Conservation (phyloP, 176 grass and related monocot genomes). For the Ensete glaucum region DNA sequence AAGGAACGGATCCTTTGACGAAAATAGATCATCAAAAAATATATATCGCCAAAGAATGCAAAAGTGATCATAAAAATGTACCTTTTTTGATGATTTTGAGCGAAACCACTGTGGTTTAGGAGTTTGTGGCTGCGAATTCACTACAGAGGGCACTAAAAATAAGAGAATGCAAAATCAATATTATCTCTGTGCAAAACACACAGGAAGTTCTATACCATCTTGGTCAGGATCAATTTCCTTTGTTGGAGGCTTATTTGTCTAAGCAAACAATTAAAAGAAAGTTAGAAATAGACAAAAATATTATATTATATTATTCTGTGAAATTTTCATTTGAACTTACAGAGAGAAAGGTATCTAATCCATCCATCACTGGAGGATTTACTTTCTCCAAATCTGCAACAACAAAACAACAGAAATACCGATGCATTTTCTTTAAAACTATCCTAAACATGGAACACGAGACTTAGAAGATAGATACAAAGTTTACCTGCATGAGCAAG, state of each 20-base stretch:
- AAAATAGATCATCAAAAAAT: background rate
- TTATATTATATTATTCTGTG: background rate
- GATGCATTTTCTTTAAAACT: background rate
- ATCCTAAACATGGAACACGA: background rate
- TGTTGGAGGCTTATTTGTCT: constrained; percentile 72
- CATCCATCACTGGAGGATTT: constrained; percentile 77
- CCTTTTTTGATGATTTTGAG: constrained; percentile 88
- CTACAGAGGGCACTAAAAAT: constrained; percentile 10
- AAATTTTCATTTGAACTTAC: constrained; percentile 36
- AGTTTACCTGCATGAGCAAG: constrained; percentile 49
- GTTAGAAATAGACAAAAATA: background rate
- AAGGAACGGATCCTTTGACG: background rate
- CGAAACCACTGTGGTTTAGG: constrained; percentile 66
- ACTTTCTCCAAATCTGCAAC: constrained; percentile 65
- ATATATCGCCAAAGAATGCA: background rate
- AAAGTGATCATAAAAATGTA: constrained; percentile 18
- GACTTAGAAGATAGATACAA: background rate
- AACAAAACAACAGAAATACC: background rate
- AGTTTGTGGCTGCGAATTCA: constrained; percentile 48
- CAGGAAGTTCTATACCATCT: constrained; percentile 45
- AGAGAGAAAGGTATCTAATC: constrained; percentile 52
- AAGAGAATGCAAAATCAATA: background rate
- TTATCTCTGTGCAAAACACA: constrained; percentile 17
- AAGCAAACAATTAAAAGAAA: constrained; percentile 2
- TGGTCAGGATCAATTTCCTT: constrained; percentile 58